Evolutionary conservation across 2,329 filamentous ascomycete species (phyloP).

Genomic region (Alternaria sp.): DNA sequence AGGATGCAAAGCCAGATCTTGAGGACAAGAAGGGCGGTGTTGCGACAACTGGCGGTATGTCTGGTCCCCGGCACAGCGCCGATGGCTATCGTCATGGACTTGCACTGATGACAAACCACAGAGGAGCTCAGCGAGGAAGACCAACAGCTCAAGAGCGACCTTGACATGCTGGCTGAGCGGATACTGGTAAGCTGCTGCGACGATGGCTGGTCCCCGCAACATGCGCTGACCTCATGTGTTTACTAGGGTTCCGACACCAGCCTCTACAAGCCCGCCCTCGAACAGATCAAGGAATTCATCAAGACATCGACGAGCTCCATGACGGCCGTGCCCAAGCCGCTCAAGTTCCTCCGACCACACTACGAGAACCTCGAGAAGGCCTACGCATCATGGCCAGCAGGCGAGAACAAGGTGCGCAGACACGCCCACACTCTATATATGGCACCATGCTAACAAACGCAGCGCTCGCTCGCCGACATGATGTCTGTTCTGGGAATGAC

Average conservation of each 20-base stretch:
- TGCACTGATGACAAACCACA: constrained; percentile 50
- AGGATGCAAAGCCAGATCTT: constrained; percentile 69
- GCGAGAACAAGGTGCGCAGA: constrained; percentile 75
- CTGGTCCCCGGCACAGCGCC: constrained; percentile 23
- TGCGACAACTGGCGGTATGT: constrained; percentile 61
- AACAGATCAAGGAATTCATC: constrained; percentile 97
- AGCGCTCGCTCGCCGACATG: constrained; percentile 85
- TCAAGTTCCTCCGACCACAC: constrained; percentile 97
- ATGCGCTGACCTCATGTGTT: constrained; percentile 30
- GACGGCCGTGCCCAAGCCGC: constrained; percentile 97
- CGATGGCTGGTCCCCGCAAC: constrained; percentile 14
- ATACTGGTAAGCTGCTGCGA: constrained; percentile 68
- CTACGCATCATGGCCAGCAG: constrained; percentile 86
- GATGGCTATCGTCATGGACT: constrained; percentile 13
- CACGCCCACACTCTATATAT: not conserved
- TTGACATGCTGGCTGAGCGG: constrained; percentile 97
- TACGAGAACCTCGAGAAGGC: constrained; percentile 87
- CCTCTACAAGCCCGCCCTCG: constrained; percentile 89
- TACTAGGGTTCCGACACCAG: constrained; percentile 79
- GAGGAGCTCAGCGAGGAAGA: constrained; percentile 98
- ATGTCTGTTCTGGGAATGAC: constrained; percentile 99
- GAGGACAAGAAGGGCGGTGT: constrained; percentile 82
- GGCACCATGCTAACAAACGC: constrained; percentile 19
- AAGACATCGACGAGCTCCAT: constrained; percentile 99
- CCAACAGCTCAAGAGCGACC: constrained; percentile 95